These are phyloP conservation scores for Chiua virens DNA, from an alignment of 768 basidiomycete species.

Conservation along the genomic window DNA sequence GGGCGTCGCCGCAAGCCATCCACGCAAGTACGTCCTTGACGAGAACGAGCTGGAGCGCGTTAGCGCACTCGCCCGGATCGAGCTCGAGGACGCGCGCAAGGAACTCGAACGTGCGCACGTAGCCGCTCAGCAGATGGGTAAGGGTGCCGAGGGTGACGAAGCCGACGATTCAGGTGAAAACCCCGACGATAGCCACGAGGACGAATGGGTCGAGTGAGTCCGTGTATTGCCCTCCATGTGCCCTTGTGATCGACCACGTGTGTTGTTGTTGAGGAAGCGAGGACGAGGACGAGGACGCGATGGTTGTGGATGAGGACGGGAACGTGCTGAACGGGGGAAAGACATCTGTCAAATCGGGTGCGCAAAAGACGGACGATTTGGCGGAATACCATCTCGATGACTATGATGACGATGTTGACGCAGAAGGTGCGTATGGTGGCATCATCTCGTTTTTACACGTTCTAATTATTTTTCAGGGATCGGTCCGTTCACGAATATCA, in stretches of 20 bases:
- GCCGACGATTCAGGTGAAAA: slow-evolving; percentile 55
- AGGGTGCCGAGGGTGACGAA: slow-evolving; percentile 63
- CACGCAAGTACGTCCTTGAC: slow-evolving; percentile 86
- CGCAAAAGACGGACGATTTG: slow-evolving; percentile 58
- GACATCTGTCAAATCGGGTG: slow-evolving; percentile 27
- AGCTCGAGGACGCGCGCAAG: slow-evolving; percentile 85
- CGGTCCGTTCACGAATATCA: slow-evolving; percentile 93
- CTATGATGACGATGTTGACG: slow-evolving; percentile 78
- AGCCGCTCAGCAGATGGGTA: slow-evolving; percentile 70
- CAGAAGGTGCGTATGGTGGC: slow-evolving; percentile 26
- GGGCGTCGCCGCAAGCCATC: slow-evolving; percentile 73
- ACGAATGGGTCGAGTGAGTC: slow-evolving; percentile 89
- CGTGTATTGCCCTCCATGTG: slow-evolving; percentile 2
- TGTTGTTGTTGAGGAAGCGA: slow-evolving; percentile 33
- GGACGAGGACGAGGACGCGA: slow-evolving; percentile 47
- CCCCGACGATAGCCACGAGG: slow-evolving; percentile 42
- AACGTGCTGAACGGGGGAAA: neutral
- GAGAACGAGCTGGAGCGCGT: slow-evolving; percentile 89
- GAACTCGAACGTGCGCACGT: slow-evolving; percentile 83
- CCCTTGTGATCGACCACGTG: slow-evolving; percentile 13
- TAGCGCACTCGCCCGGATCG: slow-evolving; percentile 80
- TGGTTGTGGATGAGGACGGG: slow-evolving; percentile 54
- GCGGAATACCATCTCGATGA: slow-evolving; percentile 87
- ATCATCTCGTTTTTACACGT: neutral
- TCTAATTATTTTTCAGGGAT: slow-evolving; percentile 37